phyloP scores from a whole-genome alignment of 2,329 filamentous ascomycete species.

The Claviceps capensis region DNA sequence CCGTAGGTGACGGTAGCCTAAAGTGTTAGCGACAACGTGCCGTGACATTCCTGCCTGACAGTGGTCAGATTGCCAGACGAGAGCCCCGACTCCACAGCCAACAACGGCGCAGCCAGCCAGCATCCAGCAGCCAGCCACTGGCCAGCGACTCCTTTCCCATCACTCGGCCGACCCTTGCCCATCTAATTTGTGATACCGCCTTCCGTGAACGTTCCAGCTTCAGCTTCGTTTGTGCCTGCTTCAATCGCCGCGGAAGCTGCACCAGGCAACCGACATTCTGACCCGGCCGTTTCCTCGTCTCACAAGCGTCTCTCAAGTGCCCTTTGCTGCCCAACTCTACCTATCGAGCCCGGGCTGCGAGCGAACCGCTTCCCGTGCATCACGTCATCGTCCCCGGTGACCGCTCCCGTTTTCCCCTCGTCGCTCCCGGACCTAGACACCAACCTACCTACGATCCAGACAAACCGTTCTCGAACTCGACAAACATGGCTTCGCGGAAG shows the following conservation, averaged over 20 bases:
- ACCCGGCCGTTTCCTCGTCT: neutral
- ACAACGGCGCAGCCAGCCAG: neutral
- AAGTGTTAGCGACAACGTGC: too few relatives aligned
- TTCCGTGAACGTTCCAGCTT: neutral
- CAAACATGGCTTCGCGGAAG: slow-evolving; percentile 69
- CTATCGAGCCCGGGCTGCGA: slow-evolving; percentile 1
- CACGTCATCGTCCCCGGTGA: slow-evolving; percentile 2
- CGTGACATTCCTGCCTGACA: too few relatives aligned
- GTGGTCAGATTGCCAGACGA: too few relatives aligned
- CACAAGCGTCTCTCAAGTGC: neutral
- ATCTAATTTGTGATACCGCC: neutral
- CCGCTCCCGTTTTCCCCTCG: neutral
- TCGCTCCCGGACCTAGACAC: slow-evolving; percentile 8
- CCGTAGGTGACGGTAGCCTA: too few relatives aligned
- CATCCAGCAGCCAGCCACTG: too few relatives aligned
- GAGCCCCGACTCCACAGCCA: neutral
- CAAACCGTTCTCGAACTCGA: slow-evolving; percentile 14
- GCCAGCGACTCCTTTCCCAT: neutral
- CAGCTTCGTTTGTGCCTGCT: slow-evolving; percentile 2
- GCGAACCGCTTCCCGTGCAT: slow-evolving; percentile 1
- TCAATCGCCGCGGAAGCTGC: neutral
- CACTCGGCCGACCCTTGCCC: neutral
- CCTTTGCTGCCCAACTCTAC: neutral
- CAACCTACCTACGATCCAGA: neutral
- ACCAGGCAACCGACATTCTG: neutral